These are phyloP conservation scores for Prunus kanzakura DNA, from an alignment of 306 rosid species.

Conservation along the genomic window DNA sequence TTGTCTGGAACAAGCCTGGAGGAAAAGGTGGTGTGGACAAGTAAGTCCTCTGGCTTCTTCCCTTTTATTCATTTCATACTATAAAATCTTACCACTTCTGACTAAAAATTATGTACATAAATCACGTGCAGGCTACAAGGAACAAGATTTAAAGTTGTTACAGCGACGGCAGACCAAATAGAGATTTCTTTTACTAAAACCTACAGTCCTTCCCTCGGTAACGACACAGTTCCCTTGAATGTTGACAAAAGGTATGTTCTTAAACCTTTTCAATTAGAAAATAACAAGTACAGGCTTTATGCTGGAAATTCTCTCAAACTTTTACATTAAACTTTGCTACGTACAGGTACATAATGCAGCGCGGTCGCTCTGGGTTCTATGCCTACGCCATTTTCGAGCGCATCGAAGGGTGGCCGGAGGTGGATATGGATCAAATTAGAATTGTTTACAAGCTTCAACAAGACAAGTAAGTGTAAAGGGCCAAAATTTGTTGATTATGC, in stretches of 20 bases:
- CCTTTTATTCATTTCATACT: background rate
- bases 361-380: slow-evolving; percentile 64
- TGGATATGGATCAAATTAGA: slow-evolving; percentile 47
- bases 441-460: slow-evolving; percentile 45
- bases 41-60: slow-evolving; percentile 18
- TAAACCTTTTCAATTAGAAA: background rate
- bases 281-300: background rate
- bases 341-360: slow-evolving; percentile 54
- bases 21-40: slow-evolving; percentile 9
- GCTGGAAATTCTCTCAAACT: background rate
- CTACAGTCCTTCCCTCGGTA: slow-evolving; percentile 38
- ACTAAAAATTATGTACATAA: background rate
- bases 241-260: slow-evolving; percentile 61
- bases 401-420: slow-evolving; percentile 45
- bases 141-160: slow-evolving; percentile 29
- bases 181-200: slow-evolving; percentile 63
- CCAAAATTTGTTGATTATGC: background rate
- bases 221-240: slow-evolving; percentile 38
- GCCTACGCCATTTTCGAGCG: slow-evolving; percentile 57
- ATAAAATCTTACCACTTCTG: background rate
- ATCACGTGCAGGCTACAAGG: slow-evolving; percentile 42
- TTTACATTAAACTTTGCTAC: background rate
- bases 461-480: slow-evolving; percentile 30
- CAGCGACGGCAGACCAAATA: slow-evolving; percentile 25
- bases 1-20: slow-evolving; percentile 50